Conservation (phyloP, 257 asterid species). For the Anisodus tanguticus region DNA sequence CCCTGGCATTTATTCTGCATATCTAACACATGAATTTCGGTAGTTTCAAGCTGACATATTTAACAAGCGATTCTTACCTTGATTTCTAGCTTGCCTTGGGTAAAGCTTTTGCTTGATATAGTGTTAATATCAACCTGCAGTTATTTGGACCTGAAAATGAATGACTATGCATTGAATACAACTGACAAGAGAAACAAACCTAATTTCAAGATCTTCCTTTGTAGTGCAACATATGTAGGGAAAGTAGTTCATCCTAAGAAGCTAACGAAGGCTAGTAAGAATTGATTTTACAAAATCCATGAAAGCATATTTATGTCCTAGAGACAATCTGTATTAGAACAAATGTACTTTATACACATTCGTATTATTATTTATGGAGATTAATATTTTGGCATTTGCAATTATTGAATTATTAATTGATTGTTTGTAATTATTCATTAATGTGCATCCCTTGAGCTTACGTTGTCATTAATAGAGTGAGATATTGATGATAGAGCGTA, state of each 20-base stretch:
- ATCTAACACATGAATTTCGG: neutral
- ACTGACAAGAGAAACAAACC: constrained; percentile 12
- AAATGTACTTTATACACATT: too few species aligned
- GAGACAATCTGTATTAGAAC: too few species aligned
- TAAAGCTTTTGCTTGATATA: constrained; percentile 33
- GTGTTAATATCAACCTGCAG: constrained; percentile 49
- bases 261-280: constrained; percentile 15
- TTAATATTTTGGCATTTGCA: too few species aligned
- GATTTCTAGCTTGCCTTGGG: constrained; percentile 41
- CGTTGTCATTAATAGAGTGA: too few species aligned
- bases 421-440: too few species aligned
- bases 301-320: too few species aligned
- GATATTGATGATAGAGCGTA: too few species aligned
- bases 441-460: too few species aligned
- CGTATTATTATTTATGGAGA: too few species aligned
- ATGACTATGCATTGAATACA: constrained; percentile 14
- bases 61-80: constrained; percentile 46
- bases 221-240: neutral
- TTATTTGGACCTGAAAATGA: constrained; percentile 29
- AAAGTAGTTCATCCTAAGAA: neutral
- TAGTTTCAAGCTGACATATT: neutral
- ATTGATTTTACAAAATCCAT: neutral
- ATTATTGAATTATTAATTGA: too few species aligned
- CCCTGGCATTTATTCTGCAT: neutral
- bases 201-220: neutral